These are phyloP conservation scores for Phytopythium vexans DNA, from an alignment of 352 stramenopile genomes.

Conservation along the genomic window DNA sequence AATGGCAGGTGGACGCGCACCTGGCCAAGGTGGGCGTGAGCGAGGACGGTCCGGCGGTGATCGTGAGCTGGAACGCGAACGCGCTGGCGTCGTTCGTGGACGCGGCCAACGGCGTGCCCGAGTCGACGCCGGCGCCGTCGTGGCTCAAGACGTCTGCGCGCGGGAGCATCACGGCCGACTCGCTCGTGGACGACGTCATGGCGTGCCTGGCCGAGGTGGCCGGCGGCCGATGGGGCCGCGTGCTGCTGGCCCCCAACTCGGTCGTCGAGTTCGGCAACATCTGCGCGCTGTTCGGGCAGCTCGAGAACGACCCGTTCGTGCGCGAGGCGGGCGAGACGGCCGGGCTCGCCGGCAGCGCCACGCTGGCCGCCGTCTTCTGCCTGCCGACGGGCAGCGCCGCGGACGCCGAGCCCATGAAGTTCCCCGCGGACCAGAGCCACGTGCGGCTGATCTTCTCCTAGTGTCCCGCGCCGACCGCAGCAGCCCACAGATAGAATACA, in stretches of 20 bases:
- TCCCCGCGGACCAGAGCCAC: constrained; percentile 30
- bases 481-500: too few relatives aligned
- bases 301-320: constrained; percentile 39
- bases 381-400: constrained; percentile 24
- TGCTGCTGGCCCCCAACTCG: constrained; percentile 29
- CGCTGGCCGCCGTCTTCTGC: constrained; percentile 34
- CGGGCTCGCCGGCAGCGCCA: constrained; percentile 10
- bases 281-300: constrained; percentile 37
- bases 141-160: constrained; percentile 24
- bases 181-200: constrained; percentile 34
- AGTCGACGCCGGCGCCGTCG: constrained; percentile 15
- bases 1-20: constrained; percentile 31
- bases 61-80: constrained; percentile 29
- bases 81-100: constrained; percentile 28
- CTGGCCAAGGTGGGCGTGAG: constrained; percentile 27
- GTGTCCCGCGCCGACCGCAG: neutral
- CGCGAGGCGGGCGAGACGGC: constrained; percentile 20
- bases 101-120: constrained; percentile 25
- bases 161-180: constrained; percentile 31
- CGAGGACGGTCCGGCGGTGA: constrained; percentile 27
- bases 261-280: constrained; percentile 43
- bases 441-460: constrained; percentile 28
- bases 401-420: constrained; percentile 31
- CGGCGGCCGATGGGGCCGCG: constrained; percentile 21
- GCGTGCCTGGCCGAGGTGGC: constrained; percentile 28